phyloP scores from a whole-genome alignment of 2,329 filamentous ascomycete genomes.

The Pseudogymnoascus verrucosus region DNA sequence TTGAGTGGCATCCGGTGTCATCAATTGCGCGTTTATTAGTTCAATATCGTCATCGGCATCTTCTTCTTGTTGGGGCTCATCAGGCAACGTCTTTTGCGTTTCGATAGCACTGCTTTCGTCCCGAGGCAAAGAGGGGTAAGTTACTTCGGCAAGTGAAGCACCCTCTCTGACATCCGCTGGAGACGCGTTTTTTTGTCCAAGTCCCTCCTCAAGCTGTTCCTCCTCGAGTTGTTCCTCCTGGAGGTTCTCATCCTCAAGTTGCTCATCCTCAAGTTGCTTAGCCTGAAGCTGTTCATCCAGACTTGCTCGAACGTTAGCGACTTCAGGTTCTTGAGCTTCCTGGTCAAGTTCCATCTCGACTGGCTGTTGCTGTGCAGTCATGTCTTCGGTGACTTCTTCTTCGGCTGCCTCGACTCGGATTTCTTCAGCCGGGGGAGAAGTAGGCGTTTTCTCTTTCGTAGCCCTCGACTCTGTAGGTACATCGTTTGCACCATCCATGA shows the following conservation, averaged over 20 bases:
- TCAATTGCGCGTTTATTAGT: slow-evolving; percentile 17
- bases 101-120: background rate
- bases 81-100: background rate
- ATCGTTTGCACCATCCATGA: slow-evolving; percentile 20
- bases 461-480: slow-evolving; percentile 1
- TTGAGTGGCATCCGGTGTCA: slow-evolving; percentile 22
- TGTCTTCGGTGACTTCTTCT: background rate
- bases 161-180: background rate
- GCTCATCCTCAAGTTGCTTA: background rate
- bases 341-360: background rate
- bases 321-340: background rate
- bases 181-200: background rate
- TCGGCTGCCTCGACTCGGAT: background rate
- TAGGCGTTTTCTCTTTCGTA: background rate
- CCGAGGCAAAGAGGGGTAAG: background rate
- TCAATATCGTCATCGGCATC: background rate
- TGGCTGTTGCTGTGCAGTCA: background rate
- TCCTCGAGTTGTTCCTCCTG: background rate
- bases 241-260: slow-evolving; percentile 3
- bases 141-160: background rate
- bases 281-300: slow-evolving; percentile 1
- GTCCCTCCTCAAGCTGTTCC: background rate
- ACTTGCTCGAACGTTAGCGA: background rate
- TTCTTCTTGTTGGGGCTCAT: background rate
- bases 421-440: background rate